Conservation (phyloP, 1,284 basidiomycete species). For the Filobasidium uniguttulatum region DNA sequence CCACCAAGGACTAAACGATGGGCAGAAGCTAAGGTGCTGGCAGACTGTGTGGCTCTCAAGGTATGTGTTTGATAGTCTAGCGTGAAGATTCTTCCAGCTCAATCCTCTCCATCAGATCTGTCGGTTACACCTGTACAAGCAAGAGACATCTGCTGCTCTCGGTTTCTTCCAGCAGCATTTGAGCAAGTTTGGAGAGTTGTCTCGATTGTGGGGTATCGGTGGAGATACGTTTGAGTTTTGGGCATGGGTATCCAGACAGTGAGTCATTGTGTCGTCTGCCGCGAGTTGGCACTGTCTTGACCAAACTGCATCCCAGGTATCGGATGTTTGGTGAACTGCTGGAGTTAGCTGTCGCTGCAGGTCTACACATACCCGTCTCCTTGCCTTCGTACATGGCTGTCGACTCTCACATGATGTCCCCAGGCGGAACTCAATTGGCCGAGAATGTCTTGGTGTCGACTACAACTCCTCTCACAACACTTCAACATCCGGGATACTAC, state of each 20-base stretch:
- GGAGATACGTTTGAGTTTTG: conserved; percentile 93
- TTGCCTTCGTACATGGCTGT: conserved; percentile 25
- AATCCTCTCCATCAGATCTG: conserved; percentile 46
- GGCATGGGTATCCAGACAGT: conserved; percentile 92
- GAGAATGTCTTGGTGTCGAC: conserved; percentile 19
- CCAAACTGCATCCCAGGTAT: conserved; percentile 44
- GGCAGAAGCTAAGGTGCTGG: conserved; percentile 94
- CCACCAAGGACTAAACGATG: conserved; percentile 90
- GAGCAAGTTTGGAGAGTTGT: conserved; percentile 71
- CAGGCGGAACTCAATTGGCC: conserved; percentile 25
- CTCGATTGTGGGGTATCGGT: conserved; percentile 89
- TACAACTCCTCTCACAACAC: conserved; percentile 39
- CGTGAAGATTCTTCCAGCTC: neutral
- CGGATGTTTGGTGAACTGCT: conserved; percentile 75
- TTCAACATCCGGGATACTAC: conserved; percentile 82
- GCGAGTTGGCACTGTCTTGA: neutral
- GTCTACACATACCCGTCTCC: conserved; percentile 50
- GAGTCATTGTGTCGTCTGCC: conserved; percentile 26
- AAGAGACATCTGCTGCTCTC: conserved; percentile 61
- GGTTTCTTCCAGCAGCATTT: conserved; percentile 72
- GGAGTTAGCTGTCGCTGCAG: conserved; percentile 59
- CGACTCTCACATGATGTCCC: conserved; percentile 39
- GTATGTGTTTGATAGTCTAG: no score
- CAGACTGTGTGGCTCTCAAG: conserved; percentile 79
- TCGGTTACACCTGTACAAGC: conserved; percentile 77